Conservation (phyloP, 768 basidiomycete species). For the Suillus bovinus region DNA sequence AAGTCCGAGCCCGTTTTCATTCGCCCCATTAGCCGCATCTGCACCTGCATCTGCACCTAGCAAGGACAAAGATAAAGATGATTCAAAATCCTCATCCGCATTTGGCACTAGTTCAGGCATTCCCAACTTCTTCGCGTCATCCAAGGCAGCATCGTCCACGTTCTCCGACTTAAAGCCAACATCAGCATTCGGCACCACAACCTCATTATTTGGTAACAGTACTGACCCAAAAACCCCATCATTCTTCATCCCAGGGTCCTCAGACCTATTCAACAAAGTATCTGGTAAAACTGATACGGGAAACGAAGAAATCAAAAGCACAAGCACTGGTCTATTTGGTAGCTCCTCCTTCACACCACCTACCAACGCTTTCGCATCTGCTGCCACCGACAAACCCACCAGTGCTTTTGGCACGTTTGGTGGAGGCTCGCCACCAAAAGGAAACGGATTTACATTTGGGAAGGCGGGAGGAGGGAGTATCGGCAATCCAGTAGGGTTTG, state of each 20-base stretch:
- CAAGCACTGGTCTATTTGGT: conserved; percentile 21
- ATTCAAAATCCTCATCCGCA: conserved; percentile 15
- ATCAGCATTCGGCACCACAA: conserved; percentile 23
- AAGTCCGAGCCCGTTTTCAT: conserved; percentile 22
- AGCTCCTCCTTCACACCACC: conserved; percentile 13
- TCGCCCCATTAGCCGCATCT: conserved; percentile 16
- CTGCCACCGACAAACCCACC: conserved; percentile 24
- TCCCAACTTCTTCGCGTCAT: conserved; percentile 24
- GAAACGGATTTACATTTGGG: conserved; percentile 29
- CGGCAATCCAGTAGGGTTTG: conserved; percentile 66
- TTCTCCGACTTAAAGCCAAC: conserved; percentile 28
- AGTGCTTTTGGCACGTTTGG: conserved; percentile 27
- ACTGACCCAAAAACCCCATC: conserved; percentile 19
- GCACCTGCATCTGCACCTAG: conserved; percentile 11
- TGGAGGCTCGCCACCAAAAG: conserved; percentile 26
- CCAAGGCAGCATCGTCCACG: conserved; percentile 17
- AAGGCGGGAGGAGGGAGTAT: conserved; percentile 45
- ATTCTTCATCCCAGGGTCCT: conserved; percentile 11
- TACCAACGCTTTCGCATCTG: conserved; percentile 21
- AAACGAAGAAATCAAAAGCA: conserved; percentile 13
- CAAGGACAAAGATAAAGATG: conserved; percentile 4
- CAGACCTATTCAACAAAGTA: conserved; percentile 9
- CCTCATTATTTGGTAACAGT: conserved; percentile 25
- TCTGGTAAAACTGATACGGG: conserved; percentile 14
- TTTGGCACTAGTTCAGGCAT: conserved; percentile 17